Base-by-base conservation (phyloP, 805 yeast species). In the Kuraishia capsulata region DNA sequence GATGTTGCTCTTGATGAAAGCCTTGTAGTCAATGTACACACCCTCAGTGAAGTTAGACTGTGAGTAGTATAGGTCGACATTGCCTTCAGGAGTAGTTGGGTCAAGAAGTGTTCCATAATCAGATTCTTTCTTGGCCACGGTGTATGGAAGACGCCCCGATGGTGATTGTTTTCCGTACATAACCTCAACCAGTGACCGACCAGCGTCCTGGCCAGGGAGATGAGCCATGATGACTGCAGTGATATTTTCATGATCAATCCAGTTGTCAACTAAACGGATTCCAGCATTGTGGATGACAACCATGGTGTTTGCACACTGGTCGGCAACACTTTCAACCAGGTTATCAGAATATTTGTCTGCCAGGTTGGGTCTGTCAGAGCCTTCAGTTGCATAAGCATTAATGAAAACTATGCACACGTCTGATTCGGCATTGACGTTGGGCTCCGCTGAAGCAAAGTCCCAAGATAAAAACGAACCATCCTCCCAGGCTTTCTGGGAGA, bases 71-170 rank as follows among this genome's bases (percentile, higher is more conserved):
- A 55, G 30, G 52, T 56, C 54, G 21, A 50, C 70, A 39, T 56
- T 61, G 10, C 50, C 44, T 21, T 52, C 53, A 11, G 26, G 26
- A 56, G 6, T 16, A 6, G 14, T 19, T 5, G 17, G 20, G 8
- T 17, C 18, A 19, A 31, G 13, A 17, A 31, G 14, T 13, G 45
- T 39, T 39, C 49, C 40, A 34, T 61, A 67, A 45, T 53, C 78
- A 38, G 49, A 53, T 36, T 57, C 59, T 42, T 71, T 68, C 48
- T 66, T 69, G 13, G 84, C 81, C 44, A 78, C 66, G 4, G 84
- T 75, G 49, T 77, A 76, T 1, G 85, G 82, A 26, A 78, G 59
- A 43, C 69, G 65, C 4, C 84, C 85, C 25, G 80, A 73, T 5
- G 84, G 83, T 42, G 70, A 71, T 13, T 59, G 62, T 28, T 72